Percentiles rank a stretch among this genome's conserved stretches.
These are phyloP conservation scores for Amanita subjunquillea DNA, from an alignment of 768 basidiomycete genomes.

Conservation along the genomic window DNA sequence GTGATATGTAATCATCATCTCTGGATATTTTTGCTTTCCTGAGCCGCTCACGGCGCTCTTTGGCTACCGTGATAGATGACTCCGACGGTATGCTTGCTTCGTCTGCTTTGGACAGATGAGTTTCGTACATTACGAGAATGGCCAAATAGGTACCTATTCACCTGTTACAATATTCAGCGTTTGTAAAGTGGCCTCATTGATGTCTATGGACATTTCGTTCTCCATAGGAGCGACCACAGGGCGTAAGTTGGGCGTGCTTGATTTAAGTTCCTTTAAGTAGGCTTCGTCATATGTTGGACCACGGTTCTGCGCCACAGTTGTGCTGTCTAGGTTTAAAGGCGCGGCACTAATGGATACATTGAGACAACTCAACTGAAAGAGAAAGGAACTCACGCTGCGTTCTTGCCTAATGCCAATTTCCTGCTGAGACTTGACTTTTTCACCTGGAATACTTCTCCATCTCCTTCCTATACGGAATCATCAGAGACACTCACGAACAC, in stretches of 20 bases:
- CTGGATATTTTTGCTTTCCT: constrained; percentile 34
- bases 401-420: constrained; percentile 47
- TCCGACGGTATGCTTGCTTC: constrained; percentile 55
- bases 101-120: constrained; percentile 19
- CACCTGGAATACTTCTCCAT: constrained; percentile 60
- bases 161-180: constrained; percentile 20
- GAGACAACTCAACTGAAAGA: constrained; percentile 2
- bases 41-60: constrained; percentile 64
- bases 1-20: constrained; percentile 71
- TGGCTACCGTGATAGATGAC: constrained; percentile 62
- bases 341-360: constrained; percentile 11
- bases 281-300: constrained; percentile 63
- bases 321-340: constrained; percentile 42
- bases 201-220: constrained; percentile 39
- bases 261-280: constrained; percentile 70
- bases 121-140: not conserved
- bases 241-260: constrained; percentile 55
- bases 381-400: constrained; percentile 33
- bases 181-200: constrained; percentile 18
- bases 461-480: constrained; percentile 32
- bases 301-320: constrained; percentile 39
- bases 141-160: constrained; percentile 7
- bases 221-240: constrained; percentile 14
- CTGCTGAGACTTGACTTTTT: constrained; percentile 74
- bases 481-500: constrained; percentile 18